phyloP scores from a whole-genome alignment of 176 grass and related monocot species.

The Canna indica region DNA sequence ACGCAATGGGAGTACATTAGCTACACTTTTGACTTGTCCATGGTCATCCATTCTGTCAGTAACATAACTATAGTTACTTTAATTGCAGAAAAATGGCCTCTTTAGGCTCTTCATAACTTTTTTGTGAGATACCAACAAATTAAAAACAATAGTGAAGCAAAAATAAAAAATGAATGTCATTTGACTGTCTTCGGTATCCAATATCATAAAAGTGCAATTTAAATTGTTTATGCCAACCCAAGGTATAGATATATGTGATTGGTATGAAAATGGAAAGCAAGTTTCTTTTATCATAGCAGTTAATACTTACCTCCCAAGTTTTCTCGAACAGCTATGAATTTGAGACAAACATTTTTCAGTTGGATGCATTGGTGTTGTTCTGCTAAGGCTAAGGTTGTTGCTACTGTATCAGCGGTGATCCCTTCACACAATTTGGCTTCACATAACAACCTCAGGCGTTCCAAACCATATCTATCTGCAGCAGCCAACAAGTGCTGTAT shows the following conservation, averaged over 20 bases:
- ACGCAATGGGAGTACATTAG: not conserved
- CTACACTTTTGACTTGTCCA: not conserved
- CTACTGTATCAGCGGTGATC: slow-evolving; percentile 65
- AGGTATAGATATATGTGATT: not conserved
- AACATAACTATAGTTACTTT: too few relatives aligned
- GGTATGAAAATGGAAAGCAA: not conserved
- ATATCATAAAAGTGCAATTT: not conserved
- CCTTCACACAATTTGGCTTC: slow-evolving; percentile 66
- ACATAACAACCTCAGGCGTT: slow-evolving; percentile 55
- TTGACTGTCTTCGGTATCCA: not conserved
- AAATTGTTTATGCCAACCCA: not conserved
- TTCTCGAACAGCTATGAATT: slow-evolving; percentile 42
- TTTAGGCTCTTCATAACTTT: not conserved
- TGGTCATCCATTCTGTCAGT: too few relatives aligned
- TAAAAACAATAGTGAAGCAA: not conserved
- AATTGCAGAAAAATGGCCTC: not conserved
- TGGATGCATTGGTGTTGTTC: slow-evolving; percentile 62
- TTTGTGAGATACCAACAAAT: not conserved
- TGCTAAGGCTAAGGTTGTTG: slow-evolving; percentile 73
- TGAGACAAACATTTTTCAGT: slow-evolving; percentile 61
- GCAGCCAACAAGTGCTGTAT: slow-evolving; percentile 71
- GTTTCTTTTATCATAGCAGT: not conserved
- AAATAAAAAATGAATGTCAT: not conserved
- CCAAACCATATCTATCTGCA: slow-evolving; percentile 67
- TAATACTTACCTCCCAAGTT: slow-evolving; percentile 56